Evolutionary conservation across 2,329 filamentous ascomycete species (phyloP), one percentile per base, ranked within the genome.

Genomic region (Epichloe baconii): DNA sequence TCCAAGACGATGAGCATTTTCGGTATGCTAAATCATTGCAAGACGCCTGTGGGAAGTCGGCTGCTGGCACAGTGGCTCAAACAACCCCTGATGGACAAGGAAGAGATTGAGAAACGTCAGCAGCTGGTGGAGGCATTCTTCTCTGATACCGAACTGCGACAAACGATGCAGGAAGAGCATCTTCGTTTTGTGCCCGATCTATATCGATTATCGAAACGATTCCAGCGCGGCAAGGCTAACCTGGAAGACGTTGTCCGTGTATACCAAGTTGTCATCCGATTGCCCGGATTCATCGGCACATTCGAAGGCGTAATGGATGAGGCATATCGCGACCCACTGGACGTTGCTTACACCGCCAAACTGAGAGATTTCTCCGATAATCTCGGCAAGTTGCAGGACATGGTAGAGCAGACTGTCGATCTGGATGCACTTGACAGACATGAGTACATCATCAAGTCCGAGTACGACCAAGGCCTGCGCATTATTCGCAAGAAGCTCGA

Each of bases 371-470:
- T 88, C 54, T 86, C 83, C 5, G 82, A 88, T 61, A 87, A 83
- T 61, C 76, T 98, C 48, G 83, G 79, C 26, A 95, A 89, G 64
- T 74, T 98, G 11, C 87, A 91, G 62, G 93, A 98, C 64, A 96
- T 98, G 88, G 93, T 98, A 0, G 93, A 98, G 71, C 95, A 93
- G 2, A 98, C 94, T 0, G 90, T 98, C 14, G 93, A 98, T 62
- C 79, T 98, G 0, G 88, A 95, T 52, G 93, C 93, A 3, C 79
- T 98, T 11, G 91, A 98, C 61, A 89, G 93, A 58, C 93, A 98
- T 63, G 93, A 98, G 64, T 98, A 94, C 69, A 91, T 96, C 61
- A 98, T 98, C 77, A 98, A 97, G 69, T 87, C 94, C 1, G 93
- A 98, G 63, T 98, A 96, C 57, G 93, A 98, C 61, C 89, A 96